Percentiles rank a stretch among this genome's conserved stretches.
phyloP scores from a whole-genome alignment of 768 basidiomycete genomes.

The Mycena vitilis region DNA sequence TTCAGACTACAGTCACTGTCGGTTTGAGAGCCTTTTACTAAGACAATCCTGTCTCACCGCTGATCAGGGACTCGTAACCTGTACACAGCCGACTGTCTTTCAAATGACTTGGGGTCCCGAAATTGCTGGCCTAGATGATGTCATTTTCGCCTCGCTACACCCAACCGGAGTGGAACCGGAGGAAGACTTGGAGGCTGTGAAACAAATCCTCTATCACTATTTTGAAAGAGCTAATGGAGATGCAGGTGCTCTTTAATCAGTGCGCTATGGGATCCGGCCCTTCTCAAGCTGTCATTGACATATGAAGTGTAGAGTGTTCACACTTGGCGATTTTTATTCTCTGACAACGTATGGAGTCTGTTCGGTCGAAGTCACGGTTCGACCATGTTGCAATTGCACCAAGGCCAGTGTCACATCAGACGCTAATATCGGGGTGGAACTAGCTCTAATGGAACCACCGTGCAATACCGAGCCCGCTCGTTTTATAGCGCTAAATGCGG shows the following conservation, averaged over 20 bases:
- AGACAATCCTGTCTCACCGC: background rate
- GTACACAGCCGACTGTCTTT: slow-evolving; percentile 1
- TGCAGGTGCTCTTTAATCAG: background rate
- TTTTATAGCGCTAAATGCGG: background rate
- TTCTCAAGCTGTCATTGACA: background rate
- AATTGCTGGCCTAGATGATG: no score
- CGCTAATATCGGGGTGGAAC: background rate
- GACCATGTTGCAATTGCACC: background rate
- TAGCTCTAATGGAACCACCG: background rate
- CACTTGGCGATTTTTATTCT: no score
- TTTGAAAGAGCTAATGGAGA: background rate
- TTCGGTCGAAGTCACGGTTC: background rate
- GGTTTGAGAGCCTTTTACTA: background rate
- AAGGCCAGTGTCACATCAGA: background rate
- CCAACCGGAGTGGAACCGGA: no score
- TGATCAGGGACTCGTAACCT: slow-evolving; percentile 12
- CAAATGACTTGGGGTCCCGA: background rate
- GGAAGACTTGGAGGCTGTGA: no score
- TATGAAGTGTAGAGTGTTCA: background rate
- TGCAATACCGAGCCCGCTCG: background rate
- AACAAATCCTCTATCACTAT: no score
- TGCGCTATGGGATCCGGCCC: background rate
- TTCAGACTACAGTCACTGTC: background rate
- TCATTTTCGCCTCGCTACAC: background rate
- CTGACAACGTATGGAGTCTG: no score